phyloP scores from a whole-genome alignment of 2,329 filamentous ascomycete species.

The Tolypocladium capitatum region DNA sequence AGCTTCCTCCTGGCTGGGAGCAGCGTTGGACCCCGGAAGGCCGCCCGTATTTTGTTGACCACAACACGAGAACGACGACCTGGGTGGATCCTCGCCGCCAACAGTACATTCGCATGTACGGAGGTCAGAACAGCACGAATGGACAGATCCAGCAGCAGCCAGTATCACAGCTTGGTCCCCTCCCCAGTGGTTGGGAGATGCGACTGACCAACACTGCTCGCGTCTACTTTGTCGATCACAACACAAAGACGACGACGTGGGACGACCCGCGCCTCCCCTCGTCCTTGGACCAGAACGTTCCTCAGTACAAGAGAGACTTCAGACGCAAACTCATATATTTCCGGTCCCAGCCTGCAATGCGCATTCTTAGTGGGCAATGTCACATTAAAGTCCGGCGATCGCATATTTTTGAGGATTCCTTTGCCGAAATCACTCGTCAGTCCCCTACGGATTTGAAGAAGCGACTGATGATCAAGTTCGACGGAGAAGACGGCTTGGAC shows the following conservation, averaged over 20 bases:
- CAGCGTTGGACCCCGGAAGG: constrained; percentile 92
- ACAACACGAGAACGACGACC: constrained; percentile 94
- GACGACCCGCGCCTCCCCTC: constrained; percentile 92
- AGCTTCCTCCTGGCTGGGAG: constrained; percentile 93
- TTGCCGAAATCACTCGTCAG: constrained; percentile 95
- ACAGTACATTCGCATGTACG: constrained; percentile 97
- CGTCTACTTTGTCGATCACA: constrained; percentile 98
- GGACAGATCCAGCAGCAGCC: constrained; percentile 93
- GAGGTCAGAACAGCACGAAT: constrained; percentile 70
- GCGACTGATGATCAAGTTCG: constrained; percentile 98
- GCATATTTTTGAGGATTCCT: constrained; percentile 97
- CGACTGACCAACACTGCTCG: constrained; percentile 93
- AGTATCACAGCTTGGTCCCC: constrained; percentile 85
- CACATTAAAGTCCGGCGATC: constrained; percentile 95
- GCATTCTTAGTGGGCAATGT: constrained; percentile 90
- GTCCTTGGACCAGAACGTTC: constrained; percentile 93
- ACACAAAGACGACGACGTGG: constrained; percentile 99
- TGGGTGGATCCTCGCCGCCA: constrained; percentile 97
- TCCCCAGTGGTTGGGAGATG: constrained; percentile 99
- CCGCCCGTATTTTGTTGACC: constrained; percentile 91
- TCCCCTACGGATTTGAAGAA: constrained; percentile 95
- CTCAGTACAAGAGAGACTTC: constrained; percentile 99
- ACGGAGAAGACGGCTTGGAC: constrained; percentile 93
- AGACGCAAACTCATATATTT: constrained; percentile 97
- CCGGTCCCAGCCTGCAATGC: constrained; percentile 89